Evolutionary conservation across 1,284 basidiomycete genomes (phyloP).

Genomic region (Ceratobasidium papillatum): DNA sequence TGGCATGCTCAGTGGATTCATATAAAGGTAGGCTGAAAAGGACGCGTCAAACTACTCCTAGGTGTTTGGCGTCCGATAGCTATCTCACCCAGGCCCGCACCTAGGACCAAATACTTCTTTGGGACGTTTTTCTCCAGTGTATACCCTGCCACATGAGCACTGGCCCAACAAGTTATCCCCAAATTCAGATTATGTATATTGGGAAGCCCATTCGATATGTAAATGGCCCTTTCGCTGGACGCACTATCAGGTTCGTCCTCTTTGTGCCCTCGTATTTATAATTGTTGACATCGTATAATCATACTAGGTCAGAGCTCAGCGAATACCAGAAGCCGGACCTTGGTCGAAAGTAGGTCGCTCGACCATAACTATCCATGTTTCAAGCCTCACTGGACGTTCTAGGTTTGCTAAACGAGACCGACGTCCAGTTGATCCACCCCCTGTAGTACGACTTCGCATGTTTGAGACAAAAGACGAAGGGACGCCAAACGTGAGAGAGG

Average conservation of each 20-base stretch:
- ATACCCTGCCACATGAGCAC: background rate
- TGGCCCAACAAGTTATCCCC: background rate
- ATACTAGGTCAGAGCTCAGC: constrained; percentile 40
- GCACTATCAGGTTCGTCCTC: constrained; percentile 26
- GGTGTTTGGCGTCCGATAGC: background rate
- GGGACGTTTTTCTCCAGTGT: background rate
- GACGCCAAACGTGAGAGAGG: constrained; percentile 52
- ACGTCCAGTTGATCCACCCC: constrained; percentile 69
- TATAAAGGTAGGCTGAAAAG: constrained; percentile 29
- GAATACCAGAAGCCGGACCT: constrained; percentile 46
- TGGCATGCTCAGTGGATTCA: background rate
- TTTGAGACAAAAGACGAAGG: constrained; percentile 58
- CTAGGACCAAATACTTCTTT: background rate
- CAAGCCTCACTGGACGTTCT: constrained; percentile 1
- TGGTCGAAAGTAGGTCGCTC: constrained; percentile 42
- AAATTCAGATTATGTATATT: constrained; percentile 36
- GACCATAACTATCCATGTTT: background rate
- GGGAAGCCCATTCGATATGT: constrained; percentile 41
- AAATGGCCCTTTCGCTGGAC: constrained; percentile 44
- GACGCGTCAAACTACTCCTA: background rate
- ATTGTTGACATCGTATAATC: background rate
- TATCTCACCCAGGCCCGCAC: background rate
- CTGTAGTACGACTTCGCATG: constrained; percentile 64
- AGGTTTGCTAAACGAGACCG: constrained; percentile 61
- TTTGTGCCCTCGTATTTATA: background rate